Evolutionary conservation across 1,284 basidiomycete genomes (phyloP).

Genomic region (Sanghuangporus weigelae): DNA sequence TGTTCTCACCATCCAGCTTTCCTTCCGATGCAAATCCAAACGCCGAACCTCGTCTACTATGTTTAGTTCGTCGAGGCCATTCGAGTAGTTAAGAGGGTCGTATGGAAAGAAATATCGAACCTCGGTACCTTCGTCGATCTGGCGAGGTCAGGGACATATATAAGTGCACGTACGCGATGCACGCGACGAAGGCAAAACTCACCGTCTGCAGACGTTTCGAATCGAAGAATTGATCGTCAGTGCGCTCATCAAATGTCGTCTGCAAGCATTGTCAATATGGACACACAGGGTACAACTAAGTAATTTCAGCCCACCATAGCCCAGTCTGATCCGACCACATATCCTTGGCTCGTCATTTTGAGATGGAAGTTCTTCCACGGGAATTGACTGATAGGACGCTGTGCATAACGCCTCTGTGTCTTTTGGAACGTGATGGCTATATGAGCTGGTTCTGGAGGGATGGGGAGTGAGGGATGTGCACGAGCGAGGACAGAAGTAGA

Average conservation of each 20-base stretch:
- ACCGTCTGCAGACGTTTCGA: conserved; percentile 5
- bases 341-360: neutral
- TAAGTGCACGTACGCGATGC: neutral
- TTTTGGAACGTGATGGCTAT: neutral
- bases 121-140: conserved; percentile 6
- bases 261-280: neutral
- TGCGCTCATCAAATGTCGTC: conserved; percentile 2
- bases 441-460: neutral
- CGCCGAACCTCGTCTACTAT: neutral
- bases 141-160: neutral
- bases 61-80: neutral
- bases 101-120: neutral
- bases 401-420: neutral
- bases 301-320: neutral
- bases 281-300: neutral
- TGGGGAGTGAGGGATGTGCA: neutral
- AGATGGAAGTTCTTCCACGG: neutral
- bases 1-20: neutral
- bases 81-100: neutral
- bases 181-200: neutral
- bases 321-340: neutral
- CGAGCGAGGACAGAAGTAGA: neutral
- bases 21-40: neutral
- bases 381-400: neutral
- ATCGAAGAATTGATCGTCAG: conserved; percentile 6